Evolutionary conservation across 257 asterid genomes (phyloP).

Genomic region (Mitragyna speciosa): DNA sequence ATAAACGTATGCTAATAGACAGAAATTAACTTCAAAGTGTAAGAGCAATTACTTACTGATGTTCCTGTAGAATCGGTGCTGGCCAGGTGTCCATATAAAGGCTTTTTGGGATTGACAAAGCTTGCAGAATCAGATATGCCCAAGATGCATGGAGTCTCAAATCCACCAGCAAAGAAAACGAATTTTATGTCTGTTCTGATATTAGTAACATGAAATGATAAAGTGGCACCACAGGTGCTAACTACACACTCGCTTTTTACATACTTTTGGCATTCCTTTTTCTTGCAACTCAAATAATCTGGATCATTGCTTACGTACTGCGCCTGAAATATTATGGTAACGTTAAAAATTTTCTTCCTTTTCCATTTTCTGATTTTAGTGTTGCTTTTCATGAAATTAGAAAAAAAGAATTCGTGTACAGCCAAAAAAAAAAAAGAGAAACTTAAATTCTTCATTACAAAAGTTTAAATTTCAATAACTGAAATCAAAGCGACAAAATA

Average conservation of each 20-base stretch:
- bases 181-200: slow-evolving; percentile 74
- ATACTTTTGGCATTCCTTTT: slow-evolving; percentile 46
- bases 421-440: not conserved
- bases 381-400: too few relatives aligned
- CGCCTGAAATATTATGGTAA: slow-evolving; percentile 44
- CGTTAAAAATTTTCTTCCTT: not conserved
- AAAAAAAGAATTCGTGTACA: not conserved
- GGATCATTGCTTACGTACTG: slow-evolving; percentile 69
- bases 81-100: slow-evolving; percentile 66
- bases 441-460: not conserved
- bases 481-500: too few relatives aligned
- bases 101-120: slow-evolving; percentile 62
- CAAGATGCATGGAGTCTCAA: slow-evolving; percentile 57
- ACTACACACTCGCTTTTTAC: slow-evolving; percentile 37
- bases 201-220: slow-evolving; percentile 69
- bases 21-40: not conserved
- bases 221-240: slow-evolving; percentile 52
- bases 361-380: too few relatives aligned
- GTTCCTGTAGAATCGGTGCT: slow-evolving; percentile 60
- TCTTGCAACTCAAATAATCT: slow-evolving; percentile 52
- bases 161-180: slow-evolving; percentile 71
- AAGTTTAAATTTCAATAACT: too few relatives aligned
- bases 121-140: slow-evolving; percentile 32
- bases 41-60: slow-evolving; percentile 42
- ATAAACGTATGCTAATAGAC: too few relatives aligned